Evolutionary conservation across 2,329 filamentous ascomycete species (phyloP).

Genomic region (Botrytis deweyae): DNA sequence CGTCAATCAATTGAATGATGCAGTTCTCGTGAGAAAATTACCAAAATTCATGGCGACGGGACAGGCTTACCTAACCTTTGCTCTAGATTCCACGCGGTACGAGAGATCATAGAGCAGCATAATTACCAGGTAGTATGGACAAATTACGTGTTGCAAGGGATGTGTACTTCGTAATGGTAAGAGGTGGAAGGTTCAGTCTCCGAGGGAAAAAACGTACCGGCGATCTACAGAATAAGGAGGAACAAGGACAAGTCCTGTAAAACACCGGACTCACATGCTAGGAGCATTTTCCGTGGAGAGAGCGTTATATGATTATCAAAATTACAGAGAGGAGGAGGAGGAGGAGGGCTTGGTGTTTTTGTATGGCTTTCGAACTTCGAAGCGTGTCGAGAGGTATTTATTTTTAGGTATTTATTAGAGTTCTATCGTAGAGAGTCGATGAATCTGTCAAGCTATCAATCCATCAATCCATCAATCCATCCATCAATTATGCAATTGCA

Average conservation of each 20-base stretch:
- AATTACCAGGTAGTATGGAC: neutral
- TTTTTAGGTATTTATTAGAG: neutral
- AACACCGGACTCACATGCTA: neutral
- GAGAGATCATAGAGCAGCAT: neutral
- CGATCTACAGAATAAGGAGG: constrained; percentile 2
- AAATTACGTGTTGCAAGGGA: neutral
- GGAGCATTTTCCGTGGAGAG: neutral
- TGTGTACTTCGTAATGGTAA: no score
- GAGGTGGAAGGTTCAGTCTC: neutral
- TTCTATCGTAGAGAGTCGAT: neutral
- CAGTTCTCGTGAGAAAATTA: neutral
- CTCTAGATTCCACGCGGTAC: neutral
- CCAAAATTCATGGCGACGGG: neutral
- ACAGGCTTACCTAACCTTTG: neutral
- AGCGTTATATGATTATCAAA: neutral
- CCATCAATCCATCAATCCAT: neutral
- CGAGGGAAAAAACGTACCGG: neutral
- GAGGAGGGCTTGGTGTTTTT: neutral
- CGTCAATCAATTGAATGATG: constrained; percentile 1
- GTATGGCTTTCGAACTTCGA: neutral
- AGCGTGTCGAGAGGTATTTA: neutral
- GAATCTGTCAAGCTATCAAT: neutral
- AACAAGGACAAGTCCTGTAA: constrained; percentile 1
- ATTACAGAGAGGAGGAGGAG: constrained; percentile 2
- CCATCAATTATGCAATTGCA: neutral